Evolutionary conservation across 23 red algal species (phyloP), one percentile per base, ranked within the genome.

Genomic region (Gracilaria gracilis): DNA sequence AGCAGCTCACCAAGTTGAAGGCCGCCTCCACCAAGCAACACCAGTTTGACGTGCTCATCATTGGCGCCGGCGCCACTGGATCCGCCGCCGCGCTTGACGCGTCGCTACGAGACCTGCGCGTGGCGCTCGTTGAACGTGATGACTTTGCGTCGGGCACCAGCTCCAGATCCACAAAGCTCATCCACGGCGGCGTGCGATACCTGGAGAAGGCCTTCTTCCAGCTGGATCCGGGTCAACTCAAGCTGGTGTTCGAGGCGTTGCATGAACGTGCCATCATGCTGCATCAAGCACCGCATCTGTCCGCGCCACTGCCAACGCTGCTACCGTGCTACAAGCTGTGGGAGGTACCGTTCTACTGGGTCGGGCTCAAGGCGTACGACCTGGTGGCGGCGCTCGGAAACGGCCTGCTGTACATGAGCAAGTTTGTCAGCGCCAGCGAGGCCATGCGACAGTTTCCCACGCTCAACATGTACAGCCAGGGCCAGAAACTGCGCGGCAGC

Each of bases 311-410:
- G 54, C 96, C 96, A 28, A 95, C 93, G 28, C 84, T 95, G 23
- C 51, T 98, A 64, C 96, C 96, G 42, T 98, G 96, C 82, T 98
- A 98, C 86, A 91, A 95, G 77, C 62, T 93, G 38, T 95, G 96
- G 96, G 96, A 98, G 79, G 93, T 98, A n/a, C 96, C 96, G 0
- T 95, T 98, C 75, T 98, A 98, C 46, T 95, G 92, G 86, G 61
- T 87, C 32, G 96, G 96, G 31, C 57, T 98, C 47, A 94, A 98
- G 78, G 92, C 87, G 48, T 98, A 98, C 28, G 95, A 98, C 67
- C 35, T 94, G 28, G 72, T 98, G 36, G 95, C 95, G 0, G 66
- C 84, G 28, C 48, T 91, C 9, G 95, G 95, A 17, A 71, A 94
- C 67, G 95, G 95, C 37, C 44, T 85, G 27, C 66, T 98, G 48